Evolutionary conservation across 2,329 filamentous ascomycete genomes (phyloP).

Genomic region (Sporothrix inflata): DNA sequence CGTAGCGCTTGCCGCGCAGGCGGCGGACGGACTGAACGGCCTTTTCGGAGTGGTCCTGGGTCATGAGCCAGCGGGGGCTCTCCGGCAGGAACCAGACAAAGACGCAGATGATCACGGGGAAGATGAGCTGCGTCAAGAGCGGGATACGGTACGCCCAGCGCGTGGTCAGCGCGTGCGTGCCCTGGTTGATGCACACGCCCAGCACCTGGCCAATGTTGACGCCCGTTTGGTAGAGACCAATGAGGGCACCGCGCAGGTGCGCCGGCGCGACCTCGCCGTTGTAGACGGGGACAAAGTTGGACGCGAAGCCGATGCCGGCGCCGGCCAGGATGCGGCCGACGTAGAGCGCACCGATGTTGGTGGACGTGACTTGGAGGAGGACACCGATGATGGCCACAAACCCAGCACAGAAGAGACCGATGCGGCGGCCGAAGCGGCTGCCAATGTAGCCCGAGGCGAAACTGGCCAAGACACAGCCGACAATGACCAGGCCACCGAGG

Average conservation of each 20-base stretch:
- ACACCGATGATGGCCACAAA: not conserved
- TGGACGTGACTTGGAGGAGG: not conserved
- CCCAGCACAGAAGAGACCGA: constrained; percentile 12
- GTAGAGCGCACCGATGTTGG: not conserved
- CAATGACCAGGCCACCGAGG: not conserved
- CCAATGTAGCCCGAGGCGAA: constrained; percentile 12
- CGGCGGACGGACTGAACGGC: constrained; percentile 42
- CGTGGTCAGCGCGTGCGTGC: not conserved
- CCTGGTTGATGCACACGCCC: constrained; percentile 9
- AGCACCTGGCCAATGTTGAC: constrained; percentile 10
- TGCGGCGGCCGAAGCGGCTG: constrained; percentile 20
- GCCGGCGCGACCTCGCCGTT: constrained; percentile 8
- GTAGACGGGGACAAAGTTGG: constrained; percentile 21
- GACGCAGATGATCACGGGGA: constrained; percentile 1
- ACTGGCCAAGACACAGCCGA: constrained; percentile 11
- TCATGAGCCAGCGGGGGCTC: constrained; percentile 42
- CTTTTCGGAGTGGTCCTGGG: constrained; percentile 41
- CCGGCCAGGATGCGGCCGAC: constrained; percentile 1
- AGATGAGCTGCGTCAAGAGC: not conserved
- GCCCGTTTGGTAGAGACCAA: constrained; percentile 17
- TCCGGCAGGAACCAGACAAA: constrained; percentile 18
- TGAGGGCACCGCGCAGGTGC: not conserved
- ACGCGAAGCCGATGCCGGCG: constrained; percentile 17
- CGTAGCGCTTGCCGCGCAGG: constrained; percentile 39
- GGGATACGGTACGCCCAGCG: constrained; percentile 22